phyloP scores from a whole-genome alignment of 495 filamentous ascomycete genomes.

The Tuber magnatum region DNA sequence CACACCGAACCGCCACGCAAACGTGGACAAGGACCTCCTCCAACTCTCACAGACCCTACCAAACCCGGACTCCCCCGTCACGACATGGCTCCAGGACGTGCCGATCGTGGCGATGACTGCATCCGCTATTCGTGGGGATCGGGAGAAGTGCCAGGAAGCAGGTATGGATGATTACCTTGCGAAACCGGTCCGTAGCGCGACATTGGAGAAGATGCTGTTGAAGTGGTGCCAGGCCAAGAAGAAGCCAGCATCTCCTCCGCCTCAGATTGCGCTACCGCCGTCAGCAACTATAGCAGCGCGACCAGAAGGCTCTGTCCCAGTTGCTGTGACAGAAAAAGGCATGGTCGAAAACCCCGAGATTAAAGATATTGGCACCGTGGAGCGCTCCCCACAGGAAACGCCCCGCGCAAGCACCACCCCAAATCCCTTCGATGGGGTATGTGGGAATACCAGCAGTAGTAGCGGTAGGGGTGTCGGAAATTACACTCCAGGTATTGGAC shows the following conservation, averaged over 20 bases:
- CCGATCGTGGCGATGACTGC: constrained; percentile 80
- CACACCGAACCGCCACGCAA: constrained; percentile 13
- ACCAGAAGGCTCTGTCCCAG: background rate
- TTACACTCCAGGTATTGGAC: background rate
- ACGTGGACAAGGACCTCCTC: constrained; percentile 17
- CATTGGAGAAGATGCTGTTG: constrained; percentile 64
- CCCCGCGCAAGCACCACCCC: background rate
- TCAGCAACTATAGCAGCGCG: constrained; percentile 19
- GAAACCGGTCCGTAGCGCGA: constrained; percentile 64
- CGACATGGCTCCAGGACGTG: constrained; percentile 39
- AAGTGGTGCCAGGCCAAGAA: constrained; percentile 46
- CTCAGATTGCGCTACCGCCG: constrained; percentile 1
- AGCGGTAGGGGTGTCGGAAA: background rate
- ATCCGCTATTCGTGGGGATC: constrained; percentile 70
- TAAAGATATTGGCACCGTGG: constrained; percentile 6
- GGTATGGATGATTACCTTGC: constrained; percentile 83
- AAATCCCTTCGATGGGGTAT: background rate
- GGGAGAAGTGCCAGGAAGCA: constrained; percentile 65
- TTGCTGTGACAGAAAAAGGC: constrained; percentile 28
- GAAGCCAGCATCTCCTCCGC: background rate
- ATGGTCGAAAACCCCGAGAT: constrained; percentile 25
- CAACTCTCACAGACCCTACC: constrained; percentile 4
- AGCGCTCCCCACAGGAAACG: constrained; percentile 5
- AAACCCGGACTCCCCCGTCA: constrained; percentile 7
- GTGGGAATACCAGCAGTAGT: background rate